Conservation (phyloP, 2,329 filamentous ascomycete species). For the Colletotrichum limetticola region DNA sequence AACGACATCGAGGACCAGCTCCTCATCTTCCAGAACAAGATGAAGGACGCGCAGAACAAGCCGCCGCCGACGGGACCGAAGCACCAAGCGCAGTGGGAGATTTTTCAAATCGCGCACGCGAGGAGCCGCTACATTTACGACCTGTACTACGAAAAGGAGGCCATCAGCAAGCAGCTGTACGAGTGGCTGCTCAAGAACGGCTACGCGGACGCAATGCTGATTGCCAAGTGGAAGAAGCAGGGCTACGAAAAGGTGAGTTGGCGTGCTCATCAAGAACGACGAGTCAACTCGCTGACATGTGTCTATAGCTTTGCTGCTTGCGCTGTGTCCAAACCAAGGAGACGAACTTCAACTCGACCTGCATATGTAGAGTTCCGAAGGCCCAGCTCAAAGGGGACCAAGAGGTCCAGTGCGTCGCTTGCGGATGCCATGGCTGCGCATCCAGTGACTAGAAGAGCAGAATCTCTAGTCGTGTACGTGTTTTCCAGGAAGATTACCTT, state of each 20-base stretch:
- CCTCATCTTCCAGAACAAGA: constrained; percentile 87
- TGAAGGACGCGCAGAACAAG: constrained; percentile 95
- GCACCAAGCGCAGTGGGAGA: constrained; percentile 94
- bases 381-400: constrained; percentile 90
- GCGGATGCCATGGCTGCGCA: constrained; percentile 90
- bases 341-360: constrained; percentile 98
- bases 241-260: constrained; percentile 90
- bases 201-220: constrained; percentile 94
- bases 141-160: constrained; percentile 97
- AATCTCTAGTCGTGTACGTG: background rate
- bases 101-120: constrained; percentile 97
- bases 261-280: background rate
- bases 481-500: background rate
- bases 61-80: constrained; percentile 82
- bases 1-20: constrained; percentile 89
- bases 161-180: constrained; percentile 91
- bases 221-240: constrained; percentile 99
- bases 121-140: constrained; percentile 95
- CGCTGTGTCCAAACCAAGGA: constrained; percentile 99
- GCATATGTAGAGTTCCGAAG: constrained; percentile 94
- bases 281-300: constrained; percentile 39
- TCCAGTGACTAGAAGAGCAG: constrained; percentile 75
- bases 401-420: constrained; percentile 92
- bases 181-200: constrained; percentile 97
- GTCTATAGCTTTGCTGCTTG: constrained; percentile 83